Percentiles rank a stretch among this genome's conserved stretches.
Evolutionary conservation across 2,329 filamentous ascomycete genomes (phyloP).

Genomic region (Colletotrichum sp.): DNA sequence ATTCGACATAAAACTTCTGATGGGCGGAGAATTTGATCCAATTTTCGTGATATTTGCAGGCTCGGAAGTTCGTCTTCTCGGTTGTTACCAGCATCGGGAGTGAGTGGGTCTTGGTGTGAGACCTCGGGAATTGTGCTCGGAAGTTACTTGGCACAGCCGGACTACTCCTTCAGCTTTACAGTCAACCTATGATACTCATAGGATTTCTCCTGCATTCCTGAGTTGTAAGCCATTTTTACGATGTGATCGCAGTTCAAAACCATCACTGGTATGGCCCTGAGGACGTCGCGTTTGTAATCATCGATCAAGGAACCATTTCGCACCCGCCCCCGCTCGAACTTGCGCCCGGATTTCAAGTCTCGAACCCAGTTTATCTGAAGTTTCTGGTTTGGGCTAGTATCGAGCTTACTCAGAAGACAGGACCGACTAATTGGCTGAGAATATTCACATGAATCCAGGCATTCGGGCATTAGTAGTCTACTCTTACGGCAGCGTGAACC

Average conservation of each 20-base stretch:
- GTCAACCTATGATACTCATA: not conserved
- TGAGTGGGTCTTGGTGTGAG: not conserved
- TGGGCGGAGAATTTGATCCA: not conserved
- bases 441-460: fast-evolving
- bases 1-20: fast-evolving
- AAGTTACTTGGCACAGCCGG: not conserved
- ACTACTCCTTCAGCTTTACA: not conserved
- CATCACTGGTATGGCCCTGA: not conserved
- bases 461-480: no score
- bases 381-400: not conserved
- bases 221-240: not conserved
- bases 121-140: not conserved
- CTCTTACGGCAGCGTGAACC: not conserved
- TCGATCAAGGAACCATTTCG: not conserved
- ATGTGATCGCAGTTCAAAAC: not conserved
- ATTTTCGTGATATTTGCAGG: not conserved
- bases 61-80: not conserved
- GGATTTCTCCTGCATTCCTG: not conserved
- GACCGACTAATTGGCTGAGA: not conserved
- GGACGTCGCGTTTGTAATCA: fast-evolving
- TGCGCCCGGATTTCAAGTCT: not conserved
- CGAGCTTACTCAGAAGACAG: fast-evolving
- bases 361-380: not conserved
- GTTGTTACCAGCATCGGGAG: not conserved
- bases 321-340: fast-evolving